A percentile compares a stretch with the other conserved stretches of the same genome.
Conservation (phyloP, 1,139 yeast genomes). For the Blastobotrys serpentis region DNA sequence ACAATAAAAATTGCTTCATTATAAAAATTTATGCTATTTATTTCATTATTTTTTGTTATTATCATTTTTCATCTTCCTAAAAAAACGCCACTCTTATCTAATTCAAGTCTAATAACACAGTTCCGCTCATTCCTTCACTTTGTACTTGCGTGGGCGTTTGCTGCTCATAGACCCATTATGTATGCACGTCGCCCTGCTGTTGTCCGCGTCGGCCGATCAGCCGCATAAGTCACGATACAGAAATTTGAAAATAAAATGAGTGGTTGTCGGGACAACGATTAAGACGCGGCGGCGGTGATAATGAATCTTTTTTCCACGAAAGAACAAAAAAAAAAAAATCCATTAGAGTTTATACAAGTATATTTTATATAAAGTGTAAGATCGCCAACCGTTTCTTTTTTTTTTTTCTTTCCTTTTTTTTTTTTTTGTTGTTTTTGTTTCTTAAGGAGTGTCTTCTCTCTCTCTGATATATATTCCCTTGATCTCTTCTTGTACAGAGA, state of each 20-base stretch:
- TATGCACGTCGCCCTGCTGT: neutral
- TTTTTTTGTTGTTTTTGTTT: too few relatives aligned
- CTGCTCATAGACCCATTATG: too few relatives aligned
- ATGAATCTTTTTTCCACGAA: neutral
- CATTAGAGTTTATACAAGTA: slow-evolving; percentile 2
- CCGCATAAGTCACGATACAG: neutral
- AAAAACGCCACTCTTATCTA: too few relatives aligned
- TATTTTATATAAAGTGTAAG: neutral
- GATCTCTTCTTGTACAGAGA: too few relatives aligned
- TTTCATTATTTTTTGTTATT: too few relatives aligned
- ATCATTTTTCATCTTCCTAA: too few relatives aligned
- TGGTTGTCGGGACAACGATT: slow-evolving; percentile 1
- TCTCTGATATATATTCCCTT: neutral
- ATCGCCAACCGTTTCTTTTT: slow-evolving; percentile 1
- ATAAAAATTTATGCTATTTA: too few relatives aligned
- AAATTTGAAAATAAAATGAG: neutral
- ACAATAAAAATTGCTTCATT: too few relatives aligned
- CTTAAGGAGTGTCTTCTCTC: neutral
- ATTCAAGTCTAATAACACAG: too few relatives aligned
- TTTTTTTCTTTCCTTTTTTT: neutral
- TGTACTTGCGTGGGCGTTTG: too few relatives aligned
- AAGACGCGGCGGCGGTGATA: neutral
- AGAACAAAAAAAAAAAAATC: neutral
- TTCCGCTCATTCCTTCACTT: too few relatives aligned
- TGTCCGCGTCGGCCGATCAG: too few relatives aligned